phyloP scores from a whole-genome alignment of 306 rosid genomes.

The Nissolia schottii region DNA sequence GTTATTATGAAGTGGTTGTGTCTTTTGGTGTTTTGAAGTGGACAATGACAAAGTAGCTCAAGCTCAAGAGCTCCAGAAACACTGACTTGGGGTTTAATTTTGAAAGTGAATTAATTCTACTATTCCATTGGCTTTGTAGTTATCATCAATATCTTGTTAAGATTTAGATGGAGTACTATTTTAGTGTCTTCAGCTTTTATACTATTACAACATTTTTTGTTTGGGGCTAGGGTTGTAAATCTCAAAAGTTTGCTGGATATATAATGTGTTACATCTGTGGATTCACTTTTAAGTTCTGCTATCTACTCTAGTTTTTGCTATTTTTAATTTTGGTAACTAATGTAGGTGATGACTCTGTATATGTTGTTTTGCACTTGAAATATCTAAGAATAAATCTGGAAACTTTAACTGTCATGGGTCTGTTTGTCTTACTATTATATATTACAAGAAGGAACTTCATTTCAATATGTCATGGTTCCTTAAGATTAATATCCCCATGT shows the following conservation, averaged over 20 bases:
- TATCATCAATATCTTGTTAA: background rate
- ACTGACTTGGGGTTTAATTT: background rate
- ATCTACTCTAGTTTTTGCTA: background rate
- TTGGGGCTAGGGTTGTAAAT: background rate
- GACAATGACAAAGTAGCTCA: background rate
- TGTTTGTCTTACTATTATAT: background rate
- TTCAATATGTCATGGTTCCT: background rate
- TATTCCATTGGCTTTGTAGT: constrained; percentile 3
- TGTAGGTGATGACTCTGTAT: background rate
- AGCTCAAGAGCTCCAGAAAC: background rate
- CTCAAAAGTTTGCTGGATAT: constrained; percentile 16
- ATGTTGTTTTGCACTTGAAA: background rate
- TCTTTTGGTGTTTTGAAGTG: background rate
- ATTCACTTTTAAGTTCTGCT: background rate
- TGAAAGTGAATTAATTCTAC: background rate
- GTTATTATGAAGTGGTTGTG: background rate
- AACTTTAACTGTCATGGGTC: background rate
- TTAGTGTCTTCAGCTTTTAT: background rate
- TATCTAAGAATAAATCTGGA: background rate
- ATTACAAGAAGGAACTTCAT: background rate
- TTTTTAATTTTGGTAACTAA: background rate
- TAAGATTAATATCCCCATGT: background rate
- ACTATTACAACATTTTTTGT: background rate
- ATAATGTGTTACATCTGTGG: background rate
- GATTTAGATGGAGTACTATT: background rate